Base-by-base conservation (phyloP, 1,284 basidiomycete species). In the Heterobasidion irregulare region DNA sequence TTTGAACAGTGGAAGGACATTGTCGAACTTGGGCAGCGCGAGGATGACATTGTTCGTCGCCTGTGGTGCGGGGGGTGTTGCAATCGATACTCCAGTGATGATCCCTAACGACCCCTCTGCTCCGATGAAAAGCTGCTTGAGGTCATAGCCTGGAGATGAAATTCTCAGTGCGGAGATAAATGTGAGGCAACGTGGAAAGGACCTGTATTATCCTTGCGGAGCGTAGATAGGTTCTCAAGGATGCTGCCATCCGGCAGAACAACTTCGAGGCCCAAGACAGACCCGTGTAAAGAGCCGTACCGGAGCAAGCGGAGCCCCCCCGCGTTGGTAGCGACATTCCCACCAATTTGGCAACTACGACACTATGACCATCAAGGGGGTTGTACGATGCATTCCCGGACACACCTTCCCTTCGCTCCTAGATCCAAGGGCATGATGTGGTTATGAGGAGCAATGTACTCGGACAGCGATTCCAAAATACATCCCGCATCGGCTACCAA, bases 141-240 rank as follows among this genome's bases (percentile, higher is more conserved):
- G 77, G 69, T 99, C 97, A 67, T 98, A 96, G n/a, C 96, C 94
- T 94, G 61, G 46, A 16, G 15, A 32, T 52, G 47, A 46, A 2
- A n/a, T 32, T 41, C 10, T 48, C 15, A 51, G 54, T 45, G 49
- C n/a, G 43, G 16, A 3, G 15, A 4, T 38, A 15, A 53, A 53
- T 56, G 45, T n/a, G 35, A 36, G 47, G 52, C 6, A 38, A 47
- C 7, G 33, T 41, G 19, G 34, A 9, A 65, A 78, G 58, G 56
- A 89, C 94, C 95, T 2, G 97, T 99, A 70, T 99, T 99, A 72
- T 99, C 97, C 73, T 99, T 99, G 50, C 97, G 83, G 57, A 99
- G 73, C 34, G 86, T 83, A 7, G 88, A 84, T 38, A 95, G 72
- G 60, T 89, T 87, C 64, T 95, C 86, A 57, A 96, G 79, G 57